phyloP scores from a whole-genome alignment of 192 early-diverging fungal species.

The Coemansia sp. region DNA sequence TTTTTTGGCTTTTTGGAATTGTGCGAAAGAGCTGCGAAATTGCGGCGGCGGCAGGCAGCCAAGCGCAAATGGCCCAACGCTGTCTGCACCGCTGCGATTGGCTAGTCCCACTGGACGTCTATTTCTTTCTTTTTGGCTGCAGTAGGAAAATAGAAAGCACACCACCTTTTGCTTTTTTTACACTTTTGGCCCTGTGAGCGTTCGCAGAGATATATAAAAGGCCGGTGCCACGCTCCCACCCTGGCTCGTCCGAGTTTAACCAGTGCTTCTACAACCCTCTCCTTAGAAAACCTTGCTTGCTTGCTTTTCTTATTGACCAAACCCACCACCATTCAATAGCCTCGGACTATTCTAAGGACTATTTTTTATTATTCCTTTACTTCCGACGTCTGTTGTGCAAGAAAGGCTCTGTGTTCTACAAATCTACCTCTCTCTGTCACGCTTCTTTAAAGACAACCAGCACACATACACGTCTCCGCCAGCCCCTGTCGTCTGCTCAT shows the following conservation, averaged over 20 bases:
- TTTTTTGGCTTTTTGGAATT: conserved; percentile 2
- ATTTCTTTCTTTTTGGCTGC: neutral
- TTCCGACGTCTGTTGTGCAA: neutral
- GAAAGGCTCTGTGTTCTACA: neutral
- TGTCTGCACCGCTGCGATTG: neutral
- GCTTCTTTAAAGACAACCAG: neutral
- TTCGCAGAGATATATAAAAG: conserved; percentile 4
- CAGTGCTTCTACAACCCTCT: conserved; percentile 1
- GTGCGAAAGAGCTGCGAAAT: conserved; percentile 1
- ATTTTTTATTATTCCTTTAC: neutral
- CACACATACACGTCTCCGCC: neutral
- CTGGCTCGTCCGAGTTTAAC: neutral
- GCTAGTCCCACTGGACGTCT: neutral
- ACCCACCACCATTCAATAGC: neutral
- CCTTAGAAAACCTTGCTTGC: conserved; percentile 1
- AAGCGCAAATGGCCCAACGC: conserved; percentile 2
- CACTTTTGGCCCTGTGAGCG: conserved; percentile 1
- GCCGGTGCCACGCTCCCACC: conserved; percentile 1
- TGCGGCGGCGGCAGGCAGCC: conserved; percentile 7
- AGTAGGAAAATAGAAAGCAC: conserved; percentile 4
- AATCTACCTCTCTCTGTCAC: neutral
- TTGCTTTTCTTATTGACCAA: neutral
- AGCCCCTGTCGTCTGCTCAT: neutral
- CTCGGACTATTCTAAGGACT: neutral
- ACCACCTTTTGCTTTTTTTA: conserved; percentile 4